These are phyloP conservation scores for Metahyphopichia silvanorum DNA, from an alignment of 805 yeast species.

Conservation along the genomic window DNA sequence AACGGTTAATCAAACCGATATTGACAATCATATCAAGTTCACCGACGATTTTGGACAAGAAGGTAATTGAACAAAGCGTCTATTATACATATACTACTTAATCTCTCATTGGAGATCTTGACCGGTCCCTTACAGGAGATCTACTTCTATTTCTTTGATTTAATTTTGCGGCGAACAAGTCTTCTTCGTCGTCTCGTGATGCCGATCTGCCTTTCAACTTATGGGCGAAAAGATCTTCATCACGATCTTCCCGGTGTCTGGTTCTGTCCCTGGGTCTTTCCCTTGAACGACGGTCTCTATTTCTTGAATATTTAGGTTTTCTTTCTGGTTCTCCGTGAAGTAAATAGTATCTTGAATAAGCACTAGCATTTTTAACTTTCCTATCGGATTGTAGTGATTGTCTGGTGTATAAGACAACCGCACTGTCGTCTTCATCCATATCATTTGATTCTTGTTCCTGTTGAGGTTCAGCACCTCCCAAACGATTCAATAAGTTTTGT, in stretches of 20 bases:
- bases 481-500: slow-evolving; percentile 25
- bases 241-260: slow-evolving; percentile 9
- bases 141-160: slow-evolving; percentile 17
- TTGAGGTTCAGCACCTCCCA: slow-evolving; percentile 16
- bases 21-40: slow-evolving; percentile 78
- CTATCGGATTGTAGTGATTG: slow-evolving; percentile 52
- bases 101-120: slow-evolving; percentile 15
- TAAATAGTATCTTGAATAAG: slow-evolving; percentile 60
- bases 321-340: slow-evolving; percentile 69
- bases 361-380: slow-evolving; percentile 55
- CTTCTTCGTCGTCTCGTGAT: slow-evolving; percentile 24
- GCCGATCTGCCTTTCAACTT: slow-evolving; percentile 11
- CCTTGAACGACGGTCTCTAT: slow-evolving; percentile 1
- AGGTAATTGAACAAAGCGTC: slow-evolving; percentile 56
- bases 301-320: slow-evolving; percentile 20
- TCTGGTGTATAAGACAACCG: slow-evolving; percentile 41
- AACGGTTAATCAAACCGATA: slow-evolving; percentile 85
- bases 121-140: slow-evolving; percentile 9
- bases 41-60: slow-evolving; percentile 97
- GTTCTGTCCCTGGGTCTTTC: slow-evolving; percentile 9
- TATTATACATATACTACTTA: background rate
- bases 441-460: slow-evolving; percentile 2
- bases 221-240: slow-evolving; percentile 36
- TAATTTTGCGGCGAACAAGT: slow-evolving; percentile 32
- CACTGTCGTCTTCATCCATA: slow-evolving; percentile 39